phyloP scores from a whole-genome alignment of 495 filamentous ascomycete species.

The Lasiosphaeria hispida region DNA sequence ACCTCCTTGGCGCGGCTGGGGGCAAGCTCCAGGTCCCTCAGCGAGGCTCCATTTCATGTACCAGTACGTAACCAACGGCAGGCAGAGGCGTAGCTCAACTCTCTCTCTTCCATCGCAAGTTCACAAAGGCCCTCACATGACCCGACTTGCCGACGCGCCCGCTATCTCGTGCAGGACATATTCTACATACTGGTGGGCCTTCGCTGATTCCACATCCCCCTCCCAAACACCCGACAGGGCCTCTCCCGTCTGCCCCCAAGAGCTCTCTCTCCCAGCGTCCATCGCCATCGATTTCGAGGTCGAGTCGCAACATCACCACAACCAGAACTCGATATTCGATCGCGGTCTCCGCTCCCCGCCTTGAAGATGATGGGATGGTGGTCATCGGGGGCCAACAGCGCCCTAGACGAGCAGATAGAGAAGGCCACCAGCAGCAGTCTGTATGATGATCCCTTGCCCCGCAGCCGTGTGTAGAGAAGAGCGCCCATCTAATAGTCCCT shows the following conservation, averaged over 20 bases:
- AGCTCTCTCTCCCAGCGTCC: not conserved
- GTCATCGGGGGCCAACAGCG: slow-evolving; percentile 69
- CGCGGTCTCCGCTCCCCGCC: not conserved
- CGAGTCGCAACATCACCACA: not conserved
- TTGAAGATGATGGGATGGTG: slow-evolving; percentile 84
- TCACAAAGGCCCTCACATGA: slow-evolving; percentile 12
- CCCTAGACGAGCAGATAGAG: slow-evolving; percentile 95
- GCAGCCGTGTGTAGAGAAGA: not conserved
- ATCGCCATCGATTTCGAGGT: not conserved
- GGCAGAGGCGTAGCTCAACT: slow-evolving; percentile 18
- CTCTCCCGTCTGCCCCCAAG: too few species aligned
- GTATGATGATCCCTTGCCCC: slow-evolving; percentile 46
- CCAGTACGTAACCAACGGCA: slow-evolving; percentile 27
- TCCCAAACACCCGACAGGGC: too few species aligned
- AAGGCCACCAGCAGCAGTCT: slow-evolving; percentile 90
- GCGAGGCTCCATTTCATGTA: slow-evolving; percentile 15
- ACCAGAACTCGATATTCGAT: too few species aligned
- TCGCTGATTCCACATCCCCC: too few species aligned
- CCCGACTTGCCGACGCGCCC: not conserved
- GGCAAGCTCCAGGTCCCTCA: slow-evolving; percentile 14
- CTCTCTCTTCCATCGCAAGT: slow-evolving; percentile 7
- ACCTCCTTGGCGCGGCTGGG: slow-evolving; percentile 15
- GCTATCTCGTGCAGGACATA: not conserved
- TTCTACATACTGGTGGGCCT: too few species aligned
- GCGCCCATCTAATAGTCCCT: slow-evolving; percentile 17